Base-by-base conservation (phyloP, 352 stramenopile species). In the Phytophthora agathidicida region DNA sequence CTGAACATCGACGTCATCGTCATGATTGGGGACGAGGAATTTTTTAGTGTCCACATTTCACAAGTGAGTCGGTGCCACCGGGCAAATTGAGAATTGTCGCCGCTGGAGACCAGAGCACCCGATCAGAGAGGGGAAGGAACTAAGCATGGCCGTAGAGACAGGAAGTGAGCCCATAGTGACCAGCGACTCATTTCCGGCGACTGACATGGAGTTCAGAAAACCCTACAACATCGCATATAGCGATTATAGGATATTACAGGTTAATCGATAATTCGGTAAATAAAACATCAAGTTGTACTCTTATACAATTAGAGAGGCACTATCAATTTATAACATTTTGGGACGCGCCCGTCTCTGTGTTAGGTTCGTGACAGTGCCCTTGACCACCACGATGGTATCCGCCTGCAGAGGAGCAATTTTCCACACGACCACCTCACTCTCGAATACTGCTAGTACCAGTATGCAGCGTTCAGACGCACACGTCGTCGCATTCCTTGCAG, bases 41-140 rank as follows among this genome's bases (percentile, higher is more conserved):
- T 35, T 8, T 14, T 28, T 42, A 7, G 10, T 33, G 38, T 43
- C 30, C 27, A 20, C 32, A 61, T 19, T 52, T 22, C 22, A 16
- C 22, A 32, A 44, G 26, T 60, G n/a, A 43, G 11, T 27, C 42
- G 32, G 11, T n/a, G 47, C n/a, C n/a, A n/a, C n/a, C n/a, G n/a
- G n/a, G 32, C 20, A 30, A 60, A 27, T 46, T 44, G 24, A 3
- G 39, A 65, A 65, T 48, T 60, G 39, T 39, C n/a, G 17, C 22
- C 43, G 26, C 37, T 16, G 35, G 28, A 59, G 55, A 65, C 16
- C 46, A 65, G 60, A 60, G 48, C 50, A 66, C 49, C 45, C 46
- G 55, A 70, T 24, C 55, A 65, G 60, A 70, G 56, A 57, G n/a
- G 32, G 41, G 55, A 32, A 52, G n/a, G n/a, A n/a, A n/a, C 5